phyloP scores from a whole-genome alignment of 768 basidiomycete genomes.

The Mycena albidolilacea region DNA sequence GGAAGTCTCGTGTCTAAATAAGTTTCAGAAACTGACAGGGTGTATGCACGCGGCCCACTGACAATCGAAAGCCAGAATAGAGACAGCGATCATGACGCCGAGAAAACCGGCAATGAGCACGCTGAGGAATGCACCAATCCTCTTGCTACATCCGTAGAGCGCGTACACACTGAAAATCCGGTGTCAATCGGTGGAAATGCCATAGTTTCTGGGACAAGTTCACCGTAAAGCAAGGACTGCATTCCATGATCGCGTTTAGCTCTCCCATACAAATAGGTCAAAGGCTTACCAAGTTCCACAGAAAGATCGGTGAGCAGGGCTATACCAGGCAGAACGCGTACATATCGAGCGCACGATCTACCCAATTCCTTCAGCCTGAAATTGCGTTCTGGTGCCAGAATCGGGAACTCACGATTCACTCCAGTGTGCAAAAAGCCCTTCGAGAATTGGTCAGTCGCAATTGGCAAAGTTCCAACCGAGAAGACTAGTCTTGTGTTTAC shows the following conservation, averaged over 20 bases:
- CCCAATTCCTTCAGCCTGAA: background rate
- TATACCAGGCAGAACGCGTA: slow-evolving; percentile 33
- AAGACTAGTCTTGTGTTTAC: no score
- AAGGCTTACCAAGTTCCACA: slow-evolving; percentile 9
- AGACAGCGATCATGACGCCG: slow-evolving; percentile 39
- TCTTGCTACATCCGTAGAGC: slow-evolving; percentile 28
- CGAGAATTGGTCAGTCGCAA: background rate
- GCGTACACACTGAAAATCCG: slow-evolving; percentile 27
- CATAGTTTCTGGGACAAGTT: background rate
- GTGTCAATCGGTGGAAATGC: background rate
- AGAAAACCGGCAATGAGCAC: slow-evolving; percentile 34
- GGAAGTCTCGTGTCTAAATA: slow-evolving; percentile 37
- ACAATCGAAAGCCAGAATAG: slow-evolving; percentile 38
- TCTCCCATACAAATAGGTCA: slow-evolving; percentile 8
- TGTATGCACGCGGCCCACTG: background rate
- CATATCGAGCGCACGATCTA: slow-evolving; percentile 36
- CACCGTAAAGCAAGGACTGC: slow-evolving; percentile 37
- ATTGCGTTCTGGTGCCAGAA: background rate
- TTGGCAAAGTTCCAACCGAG: no score
- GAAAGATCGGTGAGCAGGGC: slow-evolving; percentile 38
- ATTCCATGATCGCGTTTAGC: background rate
- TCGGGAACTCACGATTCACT: slow-evolving; percentile 32
- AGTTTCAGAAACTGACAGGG: slow-evolving; percentile 1
- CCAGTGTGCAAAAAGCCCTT: slow-evolving; percentile 39
- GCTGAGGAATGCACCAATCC: slow-evolving; percentile 25